A percentile compares a stretch with the other conserved stretches of the same genome.
phyloP scores from a whole-genome alignment of 495 filamentous ascomycete genomes.

The Aspergillus carlsbadensis region DNA sequence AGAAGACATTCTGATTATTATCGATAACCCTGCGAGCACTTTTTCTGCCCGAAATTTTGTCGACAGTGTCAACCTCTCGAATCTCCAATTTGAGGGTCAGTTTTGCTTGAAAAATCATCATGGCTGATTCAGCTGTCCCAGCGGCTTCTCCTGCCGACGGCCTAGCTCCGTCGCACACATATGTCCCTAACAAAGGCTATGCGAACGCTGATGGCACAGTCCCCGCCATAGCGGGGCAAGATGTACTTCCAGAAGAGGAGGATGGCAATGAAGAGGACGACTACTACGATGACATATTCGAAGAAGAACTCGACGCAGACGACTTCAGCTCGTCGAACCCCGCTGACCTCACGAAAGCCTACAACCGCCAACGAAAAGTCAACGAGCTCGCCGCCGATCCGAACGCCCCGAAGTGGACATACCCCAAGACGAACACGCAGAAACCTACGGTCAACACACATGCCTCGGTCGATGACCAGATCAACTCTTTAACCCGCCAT shows the following conservation, averaged over 20 bases:
- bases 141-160: slow-evolving; percentile 42
- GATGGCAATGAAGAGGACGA: slow-evolving; percentile 49
- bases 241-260: slow-evolving; percentile 30
- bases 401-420: slow-evolving; percentile 53
- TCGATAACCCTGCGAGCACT: slow-evolving; percentile 2
- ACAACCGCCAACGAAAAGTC: slow-evolving; percentile 76
- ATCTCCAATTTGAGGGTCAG: slow-evolving; percentile 1
- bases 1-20: slow-evolving; percentile 25
- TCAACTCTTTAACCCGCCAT: slow-evolving; percentile 77
- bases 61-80: slow-evolving; percentile 3
- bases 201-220: slow-evolving; percentile 32
- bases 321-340: slow-evolving; percentile 59
- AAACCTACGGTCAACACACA: slow-evolving; percentile 79
- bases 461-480: slow-evolving; percentile 81
- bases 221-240: slow-evolving; percentile 38
- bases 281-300: slow-evolving; percentile 58
- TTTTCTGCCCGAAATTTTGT: slow-evolving; percentile 19
- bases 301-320: slow-evolving; percentile 55
- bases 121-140: slow-evolving; percentile 23
- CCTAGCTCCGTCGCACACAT: slow-evolving; percentile 49
- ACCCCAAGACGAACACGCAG: slow-evolving; percentile 77
- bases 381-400: slow-evolving; percentile 59
- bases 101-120: slow-evolving; percentile 18
- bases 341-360: slow-evolving; percentile 78
- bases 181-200: slow-evolving; percentile 57